phyloP scores from a whole-genome alignment of 2,329 filamentous ascomycete genomes.

The Talaromyces sp. region DNA sequence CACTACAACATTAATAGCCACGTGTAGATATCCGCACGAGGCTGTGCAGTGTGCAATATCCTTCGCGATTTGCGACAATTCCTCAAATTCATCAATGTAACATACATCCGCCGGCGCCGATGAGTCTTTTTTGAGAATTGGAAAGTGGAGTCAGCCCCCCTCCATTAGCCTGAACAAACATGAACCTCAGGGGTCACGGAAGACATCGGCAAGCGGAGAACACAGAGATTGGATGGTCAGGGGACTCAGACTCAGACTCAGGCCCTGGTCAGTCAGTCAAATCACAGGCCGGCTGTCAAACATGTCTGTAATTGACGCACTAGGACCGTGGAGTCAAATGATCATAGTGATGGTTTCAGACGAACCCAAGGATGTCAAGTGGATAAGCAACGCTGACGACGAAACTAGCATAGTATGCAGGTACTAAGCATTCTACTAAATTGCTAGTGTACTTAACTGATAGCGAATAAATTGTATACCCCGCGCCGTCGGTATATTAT shows the following conservation, averaged over 20 bases:
- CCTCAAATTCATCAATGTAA: not conserved
- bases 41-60: not conserved
- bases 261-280: slow-evolving; percentile 1
- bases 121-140: not conserved
- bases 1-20: not conserved
- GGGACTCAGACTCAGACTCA: not conserved
- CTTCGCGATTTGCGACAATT: not conserved
- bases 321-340: not conserved
- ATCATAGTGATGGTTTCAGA: slow-evolving; percentile 3
- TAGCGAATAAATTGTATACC: slow-evolving; percentile 1
- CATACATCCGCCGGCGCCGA: not conserved
- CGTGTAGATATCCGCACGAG: not conserved
- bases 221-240: slow-evolving; percentile 3
- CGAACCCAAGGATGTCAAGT: not conserved
- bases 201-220: not conserved
- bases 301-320: not conserved
- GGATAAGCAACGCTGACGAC: not conserved
- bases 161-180: not conserved
- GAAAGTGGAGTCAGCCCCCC: slow-evolving; percentile 3
- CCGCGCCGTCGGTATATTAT: not conserved
- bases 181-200: slow-evolving; percentile 3
- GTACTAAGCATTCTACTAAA: not conserved
- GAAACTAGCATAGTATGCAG: not conserved
- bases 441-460: not conserved
- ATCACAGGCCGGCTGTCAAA: not conserved